phyloP scores from a whole-genome alignment of 768 basidiomycete genomes.

The Termitomyces sp. region DNA sequence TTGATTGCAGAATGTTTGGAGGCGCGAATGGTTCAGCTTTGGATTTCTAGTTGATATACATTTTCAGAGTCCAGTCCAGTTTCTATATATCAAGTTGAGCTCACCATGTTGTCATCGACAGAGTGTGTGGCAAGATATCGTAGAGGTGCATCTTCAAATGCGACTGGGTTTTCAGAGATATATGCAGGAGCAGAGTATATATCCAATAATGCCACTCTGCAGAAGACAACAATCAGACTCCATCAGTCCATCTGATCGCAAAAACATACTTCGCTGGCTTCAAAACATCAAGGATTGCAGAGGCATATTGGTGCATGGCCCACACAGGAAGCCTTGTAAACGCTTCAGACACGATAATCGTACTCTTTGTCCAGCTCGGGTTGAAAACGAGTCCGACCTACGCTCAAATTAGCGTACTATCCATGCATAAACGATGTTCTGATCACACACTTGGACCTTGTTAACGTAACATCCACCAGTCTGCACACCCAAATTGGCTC shows the following conservation, averaged over 20 bases:
- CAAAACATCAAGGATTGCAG: conserved; percentile 32
- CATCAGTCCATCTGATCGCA: background rate
- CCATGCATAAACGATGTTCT: background rate
- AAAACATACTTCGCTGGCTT: conserved; percentile 38
- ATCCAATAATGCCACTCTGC: conserved; percentile 46
- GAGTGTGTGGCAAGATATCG: conserved; percentile 40
- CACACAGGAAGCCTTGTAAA: conserved; percentile 42
- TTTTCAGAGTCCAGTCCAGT: background rate
- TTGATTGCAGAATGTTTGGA: conserved; percentile 52
- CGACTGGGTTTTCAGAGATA: conserved; percentile 27
- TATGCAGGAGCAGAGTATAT: conserved; percentile 46
- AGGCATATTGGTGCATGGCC: conserved; percentile 44
- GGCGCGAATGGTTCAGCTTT: conserved; percentile 37
- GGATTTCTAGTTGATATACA: conserved; percentile 23
- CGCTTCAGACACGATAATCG: conserved; percentile 48
- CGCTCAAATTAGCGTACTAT: background rate
- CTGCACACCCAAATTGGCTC: conserved; percentile 48
- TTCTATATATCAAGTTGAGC: background rate
- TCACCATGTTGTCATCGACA: conserved; percentile 16
- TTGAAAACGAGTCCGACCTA: conserved; percentile 49
- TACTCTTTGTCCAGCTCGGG: conserved; percentile 41
- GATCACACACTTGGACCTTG: conserved; percentile 34
- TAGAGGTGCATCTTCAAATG: conserved; percentile 40
- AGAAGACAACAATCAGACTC: background rate
- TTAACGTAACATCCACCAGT: conserved; percentile 40